Conservation (phyloP, 352 stramenopile genomes). For the Phytophthora idaei region DNA sequence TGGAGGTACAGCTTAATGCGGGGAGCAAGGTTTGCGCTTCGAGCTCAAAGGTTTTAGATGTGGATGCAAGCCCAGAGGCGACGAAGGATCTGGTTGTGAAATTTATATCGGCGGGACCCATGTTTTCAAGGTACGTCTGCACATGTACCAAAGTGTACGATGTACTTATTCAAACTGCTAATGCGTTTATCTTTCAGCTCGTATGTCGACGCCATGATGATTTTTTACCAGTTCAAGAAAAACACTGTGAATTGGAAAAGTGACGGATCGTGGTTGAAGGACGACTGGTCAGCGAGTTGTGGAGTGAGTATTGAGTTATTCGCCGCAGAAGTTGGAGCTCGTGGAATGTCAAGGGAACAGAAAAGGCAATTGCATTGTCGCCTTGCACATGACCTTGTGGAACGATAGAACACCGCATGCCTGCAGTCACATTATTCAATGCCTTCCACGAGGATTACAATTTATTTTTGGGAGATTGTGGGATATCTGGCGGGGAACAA, state of each 20-base stretch:
- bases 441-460: background rate
- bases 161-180: no score
- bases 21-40: no score
- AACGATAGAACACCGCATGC: background rate
- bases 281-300: background rate
- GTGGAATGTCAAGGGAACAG: background rate
- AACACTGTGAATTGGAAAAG: background rate
- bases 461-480: slow-evolving; percentile 4
- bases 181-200: no score
- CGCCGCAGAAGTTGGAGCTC: background rate
- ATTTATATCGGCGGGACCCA: no score
- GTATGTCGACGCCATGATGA: background rate
- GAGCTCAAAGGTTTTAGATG: no score
- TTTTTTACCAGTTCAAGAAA: background rate
- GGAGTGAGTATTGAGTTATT: background rate
- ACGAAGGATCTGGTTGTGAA: no score
- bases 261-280: background rate
- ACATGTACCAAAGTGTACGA: no score
- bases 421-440: background rate
- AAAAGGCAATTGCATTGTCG: background rate
- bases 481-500: background rate
- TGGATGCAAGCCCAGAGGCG: no score
- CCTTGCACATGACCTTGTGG: background rate
- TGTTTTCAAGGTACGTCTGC: no score
- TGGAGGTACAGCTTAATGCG: no score